Evolutionary conservation across 768 basidiomycete genomes (phyloP).

Genomic region (Exsudoporus frostii): DNA sequence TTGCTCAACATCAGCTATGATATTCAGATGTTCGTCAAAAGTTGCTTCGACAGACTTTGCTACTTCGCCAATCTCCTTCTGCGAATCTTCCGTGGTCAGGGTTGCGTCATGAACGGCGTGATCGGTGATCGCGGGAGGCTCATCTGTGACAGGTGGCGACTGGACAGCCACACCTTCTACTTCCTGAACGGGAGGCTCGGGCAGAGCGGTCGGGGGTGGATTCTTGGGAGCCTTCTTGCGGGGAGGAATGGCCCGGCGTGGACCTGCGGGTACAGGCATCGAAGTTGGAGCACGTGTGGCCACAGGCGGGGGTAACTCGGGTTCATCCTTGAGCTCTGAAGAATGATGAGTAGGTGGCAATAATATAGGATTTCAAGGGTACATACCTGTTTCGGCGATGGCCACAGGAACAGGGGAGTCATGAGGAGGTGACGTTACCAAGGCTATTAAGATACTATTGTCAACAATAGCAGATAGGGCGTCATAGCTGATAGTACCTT

Average conservation of each 20-base stretch:
- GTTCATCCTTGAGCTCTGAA: conserved; percentile 22
- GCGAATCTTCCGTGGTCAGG: conserved; percentile 4
- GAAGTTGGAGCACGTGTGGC: conserved; percentile 43
- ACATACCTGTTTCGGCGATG: conserved; percentile 18
- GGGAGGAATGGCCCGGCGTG: conserved; percentile 73
- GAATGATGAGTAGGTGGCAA: conserved; percentile 1
- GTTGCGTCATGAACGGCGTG: background rate
- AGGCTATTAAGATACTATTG: conserved; percentile 1
- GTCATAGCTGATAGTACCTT: conserved; percentile 16
- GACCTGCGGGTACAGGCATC: conserved; percentile 74
- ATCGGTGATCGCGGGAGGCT: conserved; percentile 5
- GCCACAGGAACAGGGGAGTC: conserved; percentile 8
- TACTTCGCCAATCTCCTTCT: conserved; percentile 11
- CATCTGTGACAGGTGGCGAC: conserved; percentile 2
- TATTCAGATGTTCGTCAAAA: background rate
- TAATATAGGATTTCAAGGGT: background rate
- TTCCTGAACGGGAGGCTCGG: conserved; percentile 27
- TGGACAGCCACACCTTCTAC: conserved; percentile 1
- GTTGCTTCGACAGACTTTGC: background rate
- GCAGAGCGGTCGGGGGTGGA: conserved; percentile 33
- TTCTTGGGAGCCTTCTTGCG: conserved; percentile 61
- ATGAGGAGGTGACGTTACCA: conserved; percentile 13
- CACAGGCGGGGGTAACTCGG: conserved; percentile 29
- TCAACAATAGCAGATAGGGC: conserved; percentile 7
- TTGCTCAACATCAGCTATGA: background rate